Percentiles rank a stretch among this genome's conserved stretches.
Evolutionary conservation across 768 basidiomycete genomes (phyloP).

Genomic region (Chalciporus chontae): DNA sequence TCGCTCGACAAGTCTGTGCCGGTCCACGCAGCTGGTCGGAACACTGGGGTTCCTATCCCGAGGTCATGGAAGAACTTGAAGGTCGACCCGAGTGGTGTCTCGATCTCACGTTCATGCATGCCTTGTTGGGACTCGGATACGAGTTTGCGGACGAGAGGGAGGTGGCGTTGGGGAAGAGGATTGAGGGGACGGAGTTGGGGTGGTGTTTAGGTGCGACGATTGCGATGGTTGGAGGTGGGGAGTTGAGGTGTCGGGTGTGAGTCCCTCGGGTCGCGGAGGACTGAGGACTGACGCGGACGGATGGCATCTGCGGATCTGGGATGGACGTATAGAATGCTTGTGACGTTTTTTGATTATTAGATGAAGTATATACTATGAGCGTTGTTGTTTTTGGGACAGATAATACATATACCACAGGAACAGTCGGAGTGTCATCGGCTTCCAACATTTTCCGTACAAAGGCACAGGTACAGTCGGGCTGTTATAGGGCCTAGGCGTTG

Average conservation of each 20-base stretch:
- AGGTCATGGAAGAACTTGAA: constrained; percentile 64
- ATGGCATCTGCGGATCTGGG: no score
- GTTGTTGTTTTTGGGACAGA: no score
- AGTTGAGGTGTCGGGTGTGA: constrained; percentile 50
- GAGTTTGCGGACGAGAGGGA: constrained; percentile 72
- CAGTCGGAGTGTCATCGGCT: no score
- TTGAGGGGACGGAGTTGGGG: constrained; percentile 86
- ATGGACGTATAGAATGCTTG: no score
- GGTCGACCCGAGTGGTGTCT: constrained; percentile 93
- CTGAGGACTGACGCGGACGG: no score
- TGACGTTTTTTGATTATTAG: no score
- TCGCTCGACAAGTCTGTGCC: constrained; percentile 71
- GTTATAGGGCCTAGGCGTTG: no score
- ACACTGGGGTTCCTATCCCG: constrained; percentile 43
- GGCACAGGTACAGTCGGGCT: no score
- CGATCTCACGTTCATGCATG: constrained; percentile 94
- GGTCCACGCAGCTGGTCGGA: constrained; percentile 60
- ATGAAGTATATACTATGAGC: no score
- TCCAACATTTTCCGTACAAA: no score
- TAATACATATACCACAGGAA: no score
- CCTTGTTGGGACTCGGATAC: constrained; percentile 82
- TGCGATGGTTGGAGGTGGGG: constrained; percentile 62
- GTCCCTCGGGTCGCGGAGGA: no score
- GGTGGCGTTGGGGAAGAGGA: constrained; percentile 80
- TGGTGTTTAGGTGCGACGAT: constrained; percentile 90